These are phyloP conservation scores for Agrocybe praecox DNA, from an alignment of 768 basidiomycete species.

Conservation along the genomic window DNA sequence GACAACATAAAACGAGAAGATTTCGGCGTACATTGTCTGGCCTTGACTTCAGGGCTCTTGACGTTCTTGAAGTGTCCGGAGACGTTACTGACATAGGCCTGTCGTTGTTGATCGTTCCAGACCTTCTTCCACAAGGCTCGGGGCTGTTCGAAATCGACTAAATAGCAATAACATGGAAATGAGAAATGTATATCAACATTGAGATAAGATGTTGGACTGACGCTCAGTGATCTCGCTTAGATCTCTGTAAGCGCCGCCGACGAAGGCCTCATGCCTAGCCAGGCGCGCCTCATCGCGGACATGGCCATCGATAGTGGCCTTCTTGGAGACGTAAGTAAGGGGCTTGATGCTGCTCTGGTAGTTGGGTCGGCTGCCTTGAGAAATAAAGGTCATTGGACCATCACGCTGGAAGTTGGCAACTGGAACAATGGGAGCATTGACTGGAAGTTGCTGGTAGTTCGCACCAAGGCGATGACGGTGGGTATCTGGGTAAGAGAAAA, in stretches of 20 bases:
- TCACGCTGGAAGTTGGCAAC: constrained; percentile 94
- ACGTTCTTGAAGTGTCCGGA: constrained; percentile 61
- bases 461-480: constrained; percentile 82
- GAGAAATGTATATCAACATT: not conserved
- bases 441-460: constrained; percentile 87
- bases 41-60: constrained; percentile 62
- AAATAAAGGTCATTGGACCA: constrained; percentile 66
- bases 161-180: not conserved
- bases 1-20: not conserved
- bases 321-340: constrained; percentile 58
- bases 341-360: constrained; percentile 82
- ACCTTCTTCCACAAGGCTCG: constrained; percentile 69
- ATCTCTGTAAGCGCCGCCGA: constrained; percentile 69
- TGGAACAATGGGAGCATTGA: constrained; percentile 77
- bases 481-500: constrained; percentile 94
- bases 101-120: constrained; percentile 60
- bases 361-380: constrained; percentile 85
- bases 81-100: constrained; percentile 69
- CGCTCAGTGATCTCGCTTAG: constrained; percentile 79
- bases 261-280: constrained; percentile 71
- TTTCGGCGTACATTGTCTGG: constrained; percentile 60
- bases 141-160: constrained; percentile 87
- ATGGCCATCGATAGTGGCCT: constrained; percentile 45
- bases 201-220: constrained; percentile 36
- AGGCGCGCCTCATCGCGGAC: constrained; percentile 41